Base-by-base conservation (phyloP, 2,329 filamentous ascomycete species). In the Ascochyta koolunga region DNA sequence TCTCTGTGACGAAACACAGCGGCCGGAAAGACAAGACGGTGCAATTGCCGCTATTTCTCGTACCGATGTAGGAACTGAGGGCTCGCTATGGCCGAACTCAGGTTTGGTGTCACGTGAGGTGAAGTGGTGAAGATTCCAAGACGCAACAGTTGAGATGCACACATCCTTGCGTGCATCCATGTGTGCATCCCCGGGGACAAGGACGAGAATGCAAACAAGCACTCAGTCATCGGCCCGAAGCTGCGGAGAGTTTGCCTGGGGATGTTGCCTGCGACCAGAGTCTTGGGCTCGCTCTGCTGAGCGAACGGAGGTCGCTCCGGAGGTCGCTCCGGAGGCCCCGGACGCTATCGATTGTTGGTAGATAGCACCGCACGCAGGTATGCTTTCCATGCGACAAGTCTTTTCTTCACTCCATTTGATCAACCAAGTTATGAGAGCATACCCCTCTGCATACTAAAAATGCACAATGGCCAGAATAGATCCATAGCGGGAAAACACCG, bases 1-100 rank as follows among this genome's bases (percentile, higher is more conserved):
- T 11, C n/a, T 33, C 31, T 16, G 5, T 33, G 15, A 16, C 16
- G 31, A 33, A 33, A 44, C 38, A 27, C 44, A 54, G 43, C 44
- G 44, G 33, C 44, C 44, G 39, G 50, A 38, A 43, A 53, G 13
- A 47, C 38, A 43, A 16, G 27, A 53, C 16, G 32, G 32, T 53
- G 32, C 50, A 44, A 21, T 27, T 29, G n/a, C 35, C 29, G 11
- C 9, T 5, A 25, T 27, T 40, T 27, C 39, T 7, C 21, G 22
- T 24, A 7, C 9, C 5, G 37, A 19, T 36, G 18, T 16, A 13
- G n/a, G 9, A 45, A 22, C 13, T 44, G 38, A 53, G 43, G 50
- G 32, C 38, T 39, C 46, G 10, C 24, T 41, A 9, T 24, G 13
- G n/a, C 18, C n/a, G 9, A 18, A 31, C 46, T 10, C 22, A 35